phyloP scores from a whole-genome alignment of 768 basidiomycete genomes.

The Clitopilus passeckerianus region DNA sequence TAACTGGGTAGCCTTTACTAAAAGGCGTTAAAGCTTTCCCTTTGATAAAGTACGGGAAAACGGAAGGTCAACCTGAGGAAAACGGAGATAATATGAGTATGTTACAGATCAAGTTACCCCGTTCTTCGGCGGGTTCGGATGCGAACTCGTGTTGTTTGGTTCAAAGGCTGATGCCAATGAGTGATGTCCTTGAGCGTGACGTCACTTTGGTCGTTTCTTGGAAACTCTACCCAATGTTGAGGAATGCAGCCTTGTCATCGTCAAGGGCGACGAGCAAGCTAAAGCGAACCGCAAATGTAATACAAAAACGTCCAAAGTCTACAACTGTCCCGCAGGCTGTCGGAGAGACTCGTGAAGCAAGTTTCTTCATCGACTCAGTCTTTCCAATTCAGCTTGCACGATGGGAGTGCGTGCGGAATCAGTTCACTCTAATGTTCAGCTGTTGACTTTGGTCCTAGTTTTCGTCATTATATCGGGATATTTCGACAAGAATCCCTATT shows the following conservation, averaged over 20 bases:
- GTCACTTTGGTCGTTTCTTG: neutral
- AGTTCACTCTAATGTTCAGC: neutral
- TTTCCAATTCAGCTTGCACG: slow-evolving; percentile 68
- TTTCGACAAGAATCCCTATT: slow-evolving; percentile 59
- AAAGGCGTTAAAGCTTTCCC: no score
- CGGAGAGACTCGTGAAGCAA: slow-evolving; percentile 15
- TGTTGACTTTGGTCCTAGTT: slow-evolving; percentile 27
- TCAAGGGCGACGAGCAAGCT: neutral
- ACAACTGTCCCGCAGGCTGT: neutral
- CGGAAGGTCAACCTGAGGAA: no score
- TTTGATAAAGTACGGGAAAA: no score
- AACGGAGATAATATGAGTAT: no score
- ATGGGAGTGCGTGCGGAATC: slow-evolving; percentile 58
- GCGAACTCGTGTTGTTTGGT: neutral
- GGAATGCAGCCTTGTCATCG: neutral
- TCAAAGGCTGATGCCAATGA: neutral
- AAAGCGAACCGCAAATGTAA: neutral
- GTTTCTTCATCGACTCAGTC: slow-evolving; percentile 73
- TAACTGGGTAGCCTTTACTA: no score
- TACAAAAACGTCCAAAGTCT: neutral
- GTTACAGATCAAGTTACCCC: no score
- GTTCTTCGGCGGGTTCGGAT: neutral
- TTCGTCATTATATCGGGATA: slow-evolving; percentile 60
- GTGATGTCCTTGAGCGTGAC: neutral
- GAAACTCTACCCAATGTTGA: neutral